phyloP scores from a whole-genome alignment of 1,284 basidiomycete species.

The Chalciporus sp. region DNA sequence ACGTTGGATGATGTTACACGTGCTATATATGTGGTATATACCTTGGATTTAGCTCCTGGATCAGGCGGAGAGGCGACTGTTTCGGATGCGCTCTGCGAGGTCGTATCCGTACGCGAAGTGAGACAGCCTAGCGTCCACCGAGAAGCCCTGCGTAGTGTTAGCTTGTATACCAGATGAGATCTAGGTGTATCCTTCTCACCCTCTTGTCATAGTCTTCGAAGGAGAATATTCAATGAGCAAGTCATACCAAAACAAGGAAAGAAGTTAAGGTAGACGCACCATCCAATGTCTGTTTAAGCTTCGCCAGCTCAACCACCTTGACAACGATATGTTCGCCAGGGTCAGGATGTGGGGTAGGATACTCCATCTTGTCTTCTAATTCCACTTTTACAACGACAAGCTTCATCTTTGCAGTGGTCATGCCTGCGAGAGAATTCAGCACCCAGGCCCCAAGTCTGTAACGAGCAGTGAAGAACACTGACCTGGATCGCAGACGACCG shows the following conservation, averaged over 20 bases:
- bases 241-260: neutral
- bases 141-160: constrained; percentile 55
- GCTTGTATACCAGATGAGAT: neutral
- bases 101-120: constrained; percentile 75
- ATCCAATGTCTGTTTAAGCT: constrained; percentile 63
- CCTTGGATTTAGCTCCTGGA: neutral
- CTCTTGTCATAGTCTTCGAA: constrained; percentile 64
- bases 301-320: constrained; percentile 67
- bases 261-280: constrained; percentile 45
- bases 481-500: constrained; percentile 77
- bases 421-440: constrained; percentile 49
- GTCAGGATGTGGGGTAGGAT: constrained; percentile 69
- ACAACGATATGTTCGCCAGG: constrained; percentile 82
- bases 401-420: constrained; percentile 85
- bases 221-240: neutral
- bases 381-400: constrained; percentile 67
- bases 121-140: constrained; percentile 75
- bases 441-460: neutral
- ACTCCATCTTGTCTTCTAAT: constrained; percentile 59
- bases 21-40: neutral
- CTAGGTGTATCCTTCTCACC: constrained; percentile 36
- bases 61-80: constrained; percentile 16
- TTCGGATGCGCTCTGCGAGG: constrained; percentile 43
- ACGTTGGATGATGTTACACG: neutral
- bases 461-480: neutral